phyloP scores from a whole-genome alignment of 2,329 filamentous ascomycete genomes.

The Calonectria pauciramosa region DNA sequence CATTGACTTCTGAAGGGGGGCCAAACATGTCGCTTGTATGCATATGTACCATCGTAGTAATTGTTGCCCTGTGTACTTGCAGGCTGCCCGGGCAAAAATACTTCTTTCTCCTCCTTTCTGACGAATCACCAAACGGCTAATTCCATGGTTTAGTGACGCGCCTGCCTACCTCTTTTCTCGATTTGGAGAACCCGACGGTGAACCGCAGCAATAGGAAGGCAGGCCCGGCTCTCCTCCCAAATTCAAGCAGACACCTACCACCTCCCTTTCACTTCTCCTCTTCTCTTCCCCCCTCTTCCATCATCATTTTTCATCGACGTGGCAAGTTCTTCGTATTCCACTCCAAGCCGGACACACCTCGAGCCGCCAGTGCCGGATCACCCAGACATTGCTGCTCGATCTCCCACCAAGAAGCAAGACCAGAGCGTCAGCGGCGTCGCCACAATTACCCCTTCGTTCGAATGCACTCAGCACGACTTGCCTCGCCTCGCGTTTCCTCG shows the following conservation, averaged over 20 bases:
- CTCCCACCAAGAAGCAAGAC: not conserved
- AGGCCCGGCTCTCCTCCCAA: not conserved
- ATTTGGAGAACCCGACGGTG: constrained; percentile 2
- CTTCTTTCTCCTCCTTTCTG: constrained; percentile 32
- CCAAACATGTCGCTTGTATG: not conserved
- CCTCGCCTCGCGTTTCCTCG: not conserved
- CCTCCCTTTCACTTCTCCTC: not conserved
- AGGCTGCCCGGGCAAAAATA: not conserved
- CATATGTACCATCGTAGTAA: not conserved
- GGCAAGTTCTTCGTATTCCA: not conserved
- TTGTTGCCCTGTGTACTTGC: not conserved
- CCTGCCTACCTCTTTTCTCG: constrained; percentile 17
- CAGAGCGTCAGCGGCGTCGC: not conserved
- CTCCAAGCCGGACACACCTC: not conserved
- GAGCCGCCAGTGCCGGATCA: not conserved
- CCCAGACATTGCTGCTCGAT: constrained; percentile 8
- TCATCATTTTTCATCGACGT: not conserved
- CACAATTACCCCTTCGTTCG: not conserved
- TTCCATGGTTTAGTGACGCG: constrained; percentile 22
- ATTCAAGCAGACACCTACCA: not conserved
- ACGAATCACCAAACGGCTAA: constrained; percentile 36
- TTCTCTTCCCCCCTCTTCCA: not conserved
- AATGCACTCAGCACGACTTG: not conserved
- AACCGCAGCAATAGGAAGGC: constrained; percentile 24
- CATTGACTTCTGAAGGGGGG: not conserved